A percentile compares a stretch with the other conserved stretches of the same genome.
These are phyloP conservation scores for Salix arbutifolia DNA, from an alignment of 345 rosid genomes.

Conservation along the genomic window DNA sequence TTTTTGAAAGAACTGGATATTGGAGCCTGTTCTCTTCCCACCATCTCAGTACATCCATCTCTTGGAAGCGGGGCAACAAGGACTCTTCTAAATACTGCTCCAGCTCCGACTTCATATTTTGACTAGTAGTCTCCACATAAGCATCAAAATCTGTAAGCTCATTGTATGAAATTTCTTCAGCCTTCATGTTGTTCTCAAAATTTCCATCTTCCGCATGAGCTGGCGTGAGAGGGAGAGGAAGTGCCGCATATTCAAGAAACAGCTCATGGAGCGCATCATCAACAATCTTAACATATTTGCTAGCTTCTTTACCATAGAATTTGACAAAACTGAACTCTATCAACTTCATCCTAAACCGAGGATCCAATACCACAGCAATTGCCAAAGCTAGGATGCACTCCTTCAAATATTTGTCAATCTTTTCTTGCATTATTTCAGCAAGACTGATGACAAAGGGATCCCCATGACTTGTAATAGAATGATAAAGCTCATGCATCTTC, in stretches of 20 bases:
- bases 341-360: conserved; percentile 94
- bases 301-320: conserved; percentile 75
- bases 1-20: conserved; percentile 76
- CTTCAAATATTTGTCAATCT: conserved; percentile 67
- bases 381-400: conserved; percentile 85
- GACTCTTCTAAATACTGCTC: conserved; percentile 88
- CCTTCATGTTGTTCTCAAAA: conserved; percentile 22
- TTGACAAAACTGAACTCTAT: conserved; percentile 91
- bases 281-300: conserved; percentile 53
- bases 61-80: conserved; percentile 64
- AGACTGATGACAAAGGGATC: conserved; percentile 52
- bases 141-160: conserved; percentile 78
- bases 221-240: conserved; percentile 64
- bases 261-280: conserved; percentile 83
- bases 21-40: conserved; percentile 85
- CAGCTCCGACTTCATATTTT: conserved; percentile 71
- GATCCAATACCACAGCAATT: conserved; percentile 87
- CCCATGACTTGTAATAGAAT: conserved; percentile 40
- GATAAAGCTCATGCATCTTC: conserved; percentile 77
- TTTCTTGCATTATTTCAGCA: conserved; percentile 58
- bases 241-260: conserved; percentile 65
- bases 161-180: conserved; percentile 46
- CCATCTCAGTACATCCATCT: conserved; percentile 82
- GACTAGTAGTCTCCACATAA: conserved; percentile 72
- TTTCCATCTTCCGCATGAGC: conserved; percentile 53